Evolutionary conservation across 2,329 filamentous ascomycete species (phyloP), one percentile per base, ranked within the genome.

Genomic region (Tolypocladium tropicale): DNA sequence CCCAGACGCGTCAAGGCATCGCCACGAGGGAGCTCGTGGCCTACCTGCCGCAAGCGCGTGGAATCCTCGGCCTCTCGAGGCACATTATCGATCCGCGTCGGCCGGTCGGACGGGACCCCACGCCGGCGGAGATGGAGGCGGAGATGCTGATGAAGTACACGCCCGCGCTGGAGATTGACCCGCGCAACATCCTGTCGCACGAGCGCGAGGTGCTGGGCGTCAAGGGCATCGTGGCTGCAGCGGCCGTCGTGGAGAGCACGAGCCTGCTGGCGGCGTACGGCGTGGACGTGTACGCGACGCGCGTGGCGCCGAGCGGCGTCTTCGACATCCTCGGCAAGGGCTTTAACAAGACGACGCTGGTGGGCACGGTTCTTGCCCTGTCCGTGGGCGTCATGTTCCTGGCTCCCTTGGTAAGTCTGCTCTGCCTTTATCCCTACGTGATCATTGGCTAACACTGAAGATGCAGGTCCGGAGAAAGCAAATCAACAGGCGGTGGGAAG

Each of bases 251-350:
- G 33, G 94, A 99, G 75, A 96, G 92, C 72, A 97, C 94, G 1
- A 93, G 88, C 64, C 71, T 97, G 55, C 81, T 99, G 14, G 87
- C 96, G 65, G 91, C 90, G 0, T 96, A 88, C 65, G 94, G 94
- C 4, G 70, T 90, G 16, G 94, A 99, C 69, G 76, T 97, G 2
- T 99, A 95, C 62, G 91, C 89, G 16, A 93, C 91, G 1, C 79
- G 91, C 54, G 82, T 95, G 12, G 83, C 87, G n/a, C 94, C 94
- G 1, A 96, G 90, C 70, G 84, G 88, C 63, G 82, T 88, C 18
- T 99, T 99, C 70, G 94, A 99, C 73, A 84, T 97, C 46, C 75
- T 99, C 18, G 94, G 91, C 59, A 94, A 91, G 72, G 89, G 90
- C 2, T 99, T 99, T 72, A 94, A 93, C 69, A 96, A 95, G 77